Evolutionary conservation across 2,329 filamentous ascomycete species (phyloP), one percentile per base, ranked within the genome.

Genomic region (Aspergillus oerlinghausenensis): DNA sequence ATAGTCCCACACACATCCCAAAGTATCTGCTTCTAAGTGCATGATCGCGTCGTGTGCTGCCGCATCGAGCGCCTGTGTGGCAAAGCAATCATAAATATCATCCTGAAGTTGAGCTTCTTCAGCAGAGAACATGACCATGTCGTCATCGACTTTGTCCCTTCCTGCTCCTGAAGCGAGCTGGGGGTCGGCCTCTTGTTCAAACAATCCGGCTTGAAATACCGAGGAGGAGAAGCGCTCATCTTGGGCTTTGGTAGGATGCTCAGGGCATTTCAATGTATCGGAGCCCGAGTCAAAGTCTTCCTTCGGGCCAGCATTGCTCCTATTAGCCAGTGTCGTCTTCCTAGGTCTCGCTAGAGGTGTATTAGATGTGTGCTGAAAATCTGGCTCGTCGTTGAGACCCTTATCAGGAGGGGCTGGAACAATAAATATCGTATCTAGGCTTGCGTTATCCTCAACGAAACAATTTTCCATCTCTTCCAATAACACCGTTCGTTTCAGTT

Each of bases 11-110:
- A 42, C 8, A 8, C 29, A 17, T 17, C 28, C 11, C 19, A 40
- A 11, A 17, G 21, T 11, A 11, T 26, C 42, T 40, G 14, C 32
- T 29, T 59, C 54, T 25, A 56, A 49, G n/a, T 55, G 55, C 54
- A 59, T 52, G 25, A 61, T 61, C 40, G 42, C 52, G 21, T 57
- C 56, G 45, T 57, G 55, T 21, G 54, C 57, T n/a, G 54, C 59
- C 25, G 43, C 47, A 50, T 59, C 57, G 32, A 61, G 52, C 17
- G 52, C 52, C n/a, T 57, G 50, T n/a, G 49, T 50, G 17, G 52
- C 32, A 28, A 54, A 28, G 11, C 2, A 6, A 23, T 47, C 43
- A 47, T 25, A 14, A 21, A 11, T 25, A 23, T 7, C 23, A 14
- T 7, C 14, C 11, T 47, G 43, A 26, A 25, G 5, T 26, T 47